These are phyloP conservation scores for Herpetospermum pedunculosum DNA, from an alignment of 306 rosid genomes.

Conservation along the genomic window DNA sequence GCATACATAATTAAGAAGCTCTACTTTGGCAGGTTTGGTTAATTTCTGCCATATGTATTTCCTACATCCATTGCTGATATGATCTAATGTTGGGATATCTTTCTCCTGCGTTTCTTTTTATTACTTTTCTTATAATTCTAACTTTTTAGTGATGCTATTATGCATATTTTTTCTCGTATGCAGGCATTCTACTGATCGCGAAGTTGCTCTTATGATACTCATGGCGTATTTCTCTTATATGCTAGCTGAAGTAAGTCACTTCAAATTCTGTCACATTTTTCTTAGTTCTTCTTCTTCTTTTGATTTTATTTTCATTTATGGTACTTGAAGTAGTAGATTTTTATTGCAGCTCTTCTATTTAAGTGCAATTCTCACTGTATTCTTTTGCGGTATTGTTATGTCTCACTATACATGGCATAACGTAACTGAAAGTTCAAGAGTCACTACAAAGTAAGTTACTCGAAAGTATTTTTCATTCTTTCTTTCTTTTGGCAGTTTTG, in stretches of 20 bases:
- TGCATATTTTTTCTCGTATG: neutral
- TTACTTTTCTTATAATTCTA: neutral
- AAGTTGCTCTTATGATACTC: conserved; percentile 95
- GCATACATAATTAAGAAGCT: conserved; percentile 70
- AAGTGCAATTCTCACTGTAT: conserved; percentile 93
- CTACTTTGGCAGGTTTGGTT: conserved; percentile 72
- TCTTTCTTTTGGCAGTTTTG: neutral
- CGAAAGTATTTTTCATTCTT: neutral
- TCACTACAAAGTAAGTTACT: conserved; percentile 75
- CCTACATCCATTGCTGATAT: neutral
- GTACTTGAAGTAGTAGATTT: conserved; percentile 3
- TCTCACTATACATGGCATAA: conserved; percentile 99
- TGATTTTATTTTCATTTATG: neutral
- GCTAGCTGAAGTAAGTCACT: conserved; percentile 65
- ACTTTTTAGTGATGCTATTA: neutral
- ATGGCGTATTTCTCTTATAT: conserved; percentile 96
- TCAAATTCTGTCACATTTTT: neutral
- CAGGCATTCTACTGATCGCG: conserved; percentile 93
- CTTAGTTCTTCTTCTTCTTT: neutral
- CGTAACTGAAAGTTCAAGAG: conserved; percentile 91
- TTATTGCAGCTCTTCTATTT: conserved; percentile 68
- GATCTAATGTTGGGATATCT: neutral
- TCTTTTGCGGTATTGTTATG: conserved; percentile 98
- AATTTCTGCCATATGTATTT: neutral
- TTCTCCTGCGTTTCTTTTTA: neutral